Conservation (phyloP, 257 asterid genomes). For the Petunia axillaris region DNA sequence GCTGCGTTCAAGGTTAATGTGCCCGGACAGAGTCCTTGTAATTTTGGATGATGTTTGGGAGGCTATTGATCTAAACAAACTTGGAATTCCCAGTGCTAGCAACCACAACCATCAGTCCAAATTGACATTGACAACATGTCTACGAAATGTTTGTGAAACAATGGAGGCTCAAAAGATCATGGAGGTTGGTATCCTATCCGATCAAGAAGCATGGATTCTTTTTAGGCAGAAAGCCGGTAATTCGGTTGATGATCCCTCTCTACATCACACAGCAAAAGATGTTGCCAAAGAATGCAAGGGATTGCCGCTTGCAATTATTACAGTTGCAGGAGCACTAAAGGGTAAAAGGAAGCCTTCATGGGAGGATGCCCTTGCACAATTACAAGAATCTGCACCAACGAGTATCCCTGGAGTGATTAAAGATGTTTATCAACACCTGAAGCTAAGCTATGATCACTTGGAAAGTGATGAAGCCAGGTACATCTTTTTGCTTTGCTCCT, state of each 20-base stretch:
- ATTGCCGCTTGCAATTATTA: constrained; percentile 38
- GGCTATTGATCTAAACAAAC: constrained; percentile 19
- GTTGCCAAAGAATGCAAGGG: constrained; percentile 34
- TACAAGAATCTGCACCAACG: neutral
- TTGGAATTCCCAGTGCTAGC: constrained; percentile 31
- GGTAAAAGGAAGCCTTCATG: neutral
- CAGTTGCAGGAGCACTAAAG: constrained; percentile 32
- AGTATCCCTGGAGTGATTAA: constrained; percentile 11
- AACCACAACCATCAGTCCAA: constrained; percentile 27
- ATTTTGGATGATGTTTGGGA: constrained; percentile 45
- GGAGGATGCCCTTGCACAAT: constrained; percentile 31
- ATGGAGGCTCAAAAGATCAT: constrained; percentile 24
- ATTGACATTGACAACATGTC: constrained; percentile 29
- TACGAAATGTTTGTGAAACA: neutral
- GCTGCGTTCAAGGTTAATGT: neutral
- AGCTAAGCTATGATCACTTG: constrained; percentile 34
- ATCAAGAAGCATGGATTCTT: constrained; percentile 37
- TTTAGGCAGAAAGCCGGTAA: constrained; percentile 27
- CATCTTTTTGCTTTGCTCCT: constrained; percentile 35
- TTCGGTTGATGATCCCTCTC: constrained; percentile 6
- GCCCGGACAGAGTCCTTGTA: constrained; percentile 26
- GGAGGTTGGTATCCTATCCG: constrained; percentile 18
- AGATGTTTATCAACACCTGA: constrained; percentile 27
- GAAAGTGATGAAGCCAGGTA: constrained; percentile 31
- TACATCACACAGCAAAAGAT: constrained; percentile 12